Percentiles rank a stretch among this genome's conserved stretches.
phyloP scores from a whole-genome alignment of 257 asterid species.

The Nicotiana otophora region DNA sequence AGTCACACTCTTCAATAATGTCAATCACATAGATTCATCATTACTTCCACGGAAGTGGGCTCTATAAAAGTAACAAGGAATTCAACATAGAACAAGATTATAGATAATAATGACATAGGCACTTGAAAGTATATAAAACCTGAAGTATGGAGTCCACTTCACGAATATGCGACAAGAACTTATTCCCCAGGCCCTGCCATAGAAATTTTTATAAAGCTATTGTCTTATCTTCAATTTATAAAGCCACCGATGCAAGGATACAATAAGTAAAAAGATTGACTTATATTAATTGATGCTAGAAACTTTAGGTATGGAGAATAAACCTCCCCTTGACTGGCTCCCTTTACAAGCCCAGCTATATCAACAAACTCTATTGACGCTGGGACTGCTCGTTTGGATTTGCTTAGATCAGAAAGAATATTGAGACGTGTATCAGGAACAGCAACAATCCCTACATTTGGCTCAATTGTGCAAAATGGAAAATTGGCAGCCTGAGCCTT shows the following conservation, averaged over 20 bases:
- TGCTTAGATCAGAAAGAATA: conserved; percentile 81
- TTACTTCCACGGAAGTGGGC: background rate
- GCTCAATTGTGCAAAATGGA: conserved; percentile 95
- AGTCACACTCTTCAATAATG: background rate
- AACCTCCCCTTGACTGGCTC: conserved; percentile 99
- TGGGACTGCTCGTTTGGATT: conserved; percentile 76
- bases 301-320: conserved; percentile 5
- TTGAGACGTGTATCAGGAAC: conserved; percentile 89
- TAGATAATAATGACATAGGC: background rate
- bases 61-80: background rate
- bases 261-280: background rate
- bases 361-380: conserved; percentile 96
- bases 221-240: conserved; percentile 2
- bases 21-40: background rate
- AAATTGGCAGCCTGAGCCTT: conserved; percentile 99
- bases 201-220: background rate
- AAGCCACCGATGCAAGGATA: background rate
- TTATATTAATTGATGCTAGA: background rate
- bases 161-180: conserved; percentile 92
- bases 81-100: background rate
- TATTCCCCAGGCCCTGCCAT: conserved; percentile 91
- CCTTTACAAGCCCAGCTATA: conserved; percentile 97
- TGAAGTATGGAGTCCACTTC: conserved; percentile 97
- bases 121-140: conserved; percentile 32
- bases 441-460: conserved; percentile 90